Conservation (phyloP, 2,329 filamentous ascomycete genomes). For the Pezicula rhizophila region DNA sequence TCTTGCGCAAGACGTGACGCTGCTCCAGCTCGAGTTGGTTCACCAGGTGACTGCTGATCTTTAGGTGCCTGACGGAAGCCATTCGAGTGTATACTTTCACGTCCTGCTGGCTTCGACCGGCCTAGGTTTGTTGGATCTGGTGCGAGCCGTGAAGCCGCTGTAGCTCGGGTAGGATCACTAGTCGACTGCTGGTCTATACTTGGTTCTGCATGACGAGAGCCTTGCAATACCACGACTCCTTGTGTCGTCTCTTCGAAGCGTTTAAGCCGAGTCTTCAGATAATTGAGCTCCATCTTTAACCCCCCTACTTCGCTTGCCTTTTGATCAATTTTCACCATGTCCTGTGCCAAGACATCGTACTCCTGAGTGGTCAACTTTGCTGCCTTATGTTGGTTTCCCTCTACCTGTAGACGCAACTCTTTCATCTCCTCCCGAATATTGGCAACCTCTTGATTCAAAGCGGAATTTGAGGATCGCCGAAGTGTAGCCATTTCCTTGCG, state of each 20-base stretch:
- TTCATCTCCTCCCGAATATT: slow-evolving; percentile 6
- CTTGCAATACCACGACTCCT: background rate
- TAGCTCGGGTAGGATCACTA: too few species aligned
- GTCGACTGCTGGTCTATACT: too few species aligned
- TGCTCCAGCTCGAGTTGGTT: too few species aligned
- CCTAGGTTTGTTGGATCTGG: too few species aligned
- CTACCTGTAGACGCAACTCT: slow-evolving; percentile 5
- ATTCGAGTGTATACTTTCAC: too few species aligned
- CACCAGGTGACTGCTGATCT: too few species aligned
- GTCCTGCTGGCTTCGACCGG: too few species aligned
- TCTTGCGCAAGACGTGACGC: too few species aligned
- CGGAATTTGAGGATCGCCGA: slow-evolving; percentile 3
- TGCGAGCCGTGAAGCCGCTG: too few species aligned
- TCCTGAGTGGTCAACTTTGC: slow-evolving; percentile 5
- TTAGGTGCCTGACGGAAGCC: too few species aligned
- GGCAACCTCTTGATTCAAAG: slow-evolving; percentile 6
- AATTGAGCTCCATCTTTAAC: slow-evolving; percentile 17
- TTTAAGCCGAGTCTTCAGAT: slow-evolving; percentile 14
- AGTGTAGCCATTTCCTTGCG: slow-evolving; percentile 14
- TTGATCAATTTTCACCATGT: slow-evolving; percentile 14
- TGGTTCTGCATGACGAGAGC: background rate
- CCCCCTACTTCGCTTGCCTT: slow-evolving; percentile 22
- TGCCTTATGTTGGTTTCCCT: background rate
- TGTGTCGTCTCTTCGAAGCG: slow-evolving; percentile 7
- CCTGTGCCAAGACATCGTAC: slow-evolving; percentile 14